Conservation (phyloP, 805 yeast genomes). For the Saturnispora zaruensis region DNA sequence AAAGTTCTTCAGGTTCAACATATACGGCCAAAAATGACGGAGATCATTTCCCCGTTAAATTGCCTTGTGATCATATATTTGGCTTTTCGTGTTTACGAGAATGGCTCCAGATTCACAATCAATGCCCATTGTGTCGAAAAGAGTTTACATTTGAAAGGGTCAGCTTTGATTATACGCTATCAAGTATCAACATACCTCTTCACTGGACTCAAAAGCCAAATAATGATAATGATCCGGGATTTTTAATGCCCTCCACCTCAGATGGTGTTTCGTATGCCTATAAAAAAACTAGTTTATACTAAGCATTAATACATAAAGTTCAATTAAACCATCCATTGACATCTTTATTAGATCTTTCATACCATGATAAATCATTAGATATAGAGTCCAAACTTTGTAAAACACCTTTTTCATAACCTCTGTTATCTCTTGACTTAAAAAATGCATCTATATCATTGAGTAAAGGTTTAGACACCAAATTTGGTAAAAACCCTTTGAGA, state of each 20-base stretch:
- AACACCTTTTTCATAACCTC: slow-evolving; percentile 51
- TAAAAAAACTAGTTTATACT: neutral
- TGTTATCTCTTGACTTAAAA: slow-evolving; percentile 38
- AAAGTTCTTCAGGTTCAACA: slow-evolving; percentile 8
- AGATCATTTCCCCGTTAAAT: slow-evolving; percentile 53
- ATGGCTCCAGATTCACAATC: slow-evolving; percentile 67
- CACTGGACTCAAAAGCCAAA: slow-evolving; percentile 1
- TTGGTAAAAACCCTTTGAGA: slow-evolving; percentile 28
- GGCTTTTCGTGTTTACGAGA: slow-evolving; percentile 74
- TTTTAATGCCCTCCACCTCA: neutral
- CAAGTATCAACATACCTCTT: neutral
- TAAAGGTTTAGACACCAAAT: slow-evolving; percentile 30
- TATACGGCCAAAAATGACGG: slow-evolving; percentile 9
- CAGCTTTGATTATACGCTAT: neutral
- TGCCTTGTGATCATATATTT: slow-evolving; percentile 85
- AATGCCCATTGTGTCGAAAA: slow-evolving; percentile 82
- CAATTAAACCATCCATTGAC: slow-evolving; percentile 34
- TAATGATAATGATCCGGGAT: neutral
- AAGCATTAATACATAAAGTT: neutral
- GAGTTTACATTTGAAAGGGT: slow-evolving; percentile 18
- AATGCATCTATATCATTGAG: slow-evolving; percentile 33
- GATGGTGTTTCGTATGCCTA: neutral
- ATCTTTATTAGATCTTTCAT: slow-evolving; percentile 33
- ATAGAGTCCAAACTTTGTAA: slow-evolving; percentile 50
- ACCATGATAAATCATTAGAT: slow-evolving; percentile 43